phyloP scores from a whole-genome alignment of 2,329 filamentous ascomycete genomes.

The Geoglossum cookeanum region DNA sequence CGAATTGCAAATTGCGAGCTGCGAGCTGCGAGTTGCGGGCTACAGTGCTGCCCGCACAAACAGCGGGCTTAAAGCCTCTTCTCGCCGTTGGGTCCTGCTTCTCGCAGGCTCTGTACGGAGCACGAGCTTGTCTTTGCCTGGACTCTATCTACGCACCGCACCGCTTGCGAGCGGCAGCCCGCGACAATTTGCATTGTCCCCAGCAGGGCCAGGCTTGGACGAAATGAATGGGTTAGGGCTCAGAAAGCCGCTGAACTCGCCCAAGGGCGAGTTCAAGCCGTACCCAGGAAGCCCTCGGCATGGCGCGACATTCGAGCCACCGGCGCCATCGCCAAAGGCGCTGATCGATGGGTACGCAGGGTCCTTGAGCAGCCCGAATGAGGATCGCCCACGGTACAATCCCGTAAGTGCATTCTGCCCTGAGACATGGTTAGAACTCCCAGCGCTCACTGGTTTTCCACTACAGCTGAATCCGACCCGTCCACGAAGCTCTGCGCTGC shows the following conservation, averaged over 20 bases:
- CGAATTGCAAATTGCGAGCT: too few species aligned
- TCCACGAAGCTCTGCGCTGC: slow-evolving; percentile 2
- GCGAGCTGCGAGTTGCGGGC: background rate
- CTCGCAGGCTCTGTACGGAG: background rate
- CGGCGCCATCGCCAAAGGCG: background rate
- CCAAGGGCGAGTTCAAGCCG: background rate
- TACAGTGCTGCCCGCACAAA: background rate
- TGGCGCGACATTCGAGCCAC: background rate
- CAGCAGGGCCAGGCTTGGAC: background rate
- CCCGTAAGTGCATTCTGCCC: background rate
- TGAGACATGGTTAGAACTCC: background rate
- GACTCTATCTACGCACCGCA: background rate
- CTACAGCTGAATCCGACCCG: slow-evolving; percentile 1
- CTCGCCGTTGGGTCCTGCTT: background rate
- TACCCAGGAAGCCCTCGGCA: background rate
- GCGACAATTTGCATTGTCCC: background rate
- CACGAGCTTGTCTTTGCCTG: background rate
- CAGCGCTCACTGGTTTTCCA: background rate
- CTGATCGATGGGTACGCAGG: slow-evolving; percentile 1
- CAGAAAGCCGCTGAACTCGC: background rate
- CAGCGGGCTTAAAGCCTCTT: background rate
- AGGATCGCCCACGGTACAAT: slow-evolving; percentile 3
- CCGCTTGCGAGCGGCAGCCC: background rate
- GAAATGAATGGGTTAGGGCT: background rate
- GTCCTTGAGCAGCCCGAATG: background rate